Evolutionary conservation across 768 basidiomycete genomes (phyloP), one percentile per base, ranked within the genome.

Genomic region (Boletellus ananiceps): DNA sequence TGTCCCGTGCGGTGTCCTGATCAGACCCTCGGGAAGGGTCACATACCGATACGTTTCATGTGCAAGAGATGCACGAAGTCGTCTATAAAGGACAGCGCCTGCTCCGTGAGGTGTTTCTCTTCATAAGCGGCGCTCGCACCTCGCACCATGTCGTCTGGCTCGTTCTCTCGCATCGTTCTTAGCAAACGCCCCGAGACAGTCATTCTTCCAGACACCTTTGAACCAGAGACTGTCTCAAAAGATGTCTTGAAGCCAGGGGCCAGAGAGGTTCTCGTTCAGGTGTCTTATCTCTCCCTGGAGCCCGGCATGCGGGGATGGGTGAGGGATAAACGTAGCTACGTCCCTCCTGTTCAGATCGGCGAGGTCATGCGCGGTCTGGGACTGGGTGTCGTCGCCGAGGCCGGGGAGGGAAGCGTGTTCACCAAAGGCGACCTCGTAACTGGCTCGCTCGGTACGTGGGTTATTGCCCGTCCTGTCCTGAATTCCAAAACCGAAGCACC

Each of bases 241-340:
- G 70, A 75, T 55, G 67, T 63, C 41, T 71, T 88, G 44, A 75
- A 77, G 59, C 75, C 82, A 6, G 76, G 74, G 1, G 54, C 66
- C 16, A 66, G 69, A 19, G 74, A 86, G 53, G 81, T 82, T 8
- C 72, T 94, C 40, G 81, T 97, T n/a, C 78, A 81, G 63, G 81
- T 88, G 50, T 82, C 83, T 40, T 93, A 84, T 74, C 61, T 92
- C 29, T 84, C 83, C 31, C 65, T 96, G 55, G 93, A 96, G 60
- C 92, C 93, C 16, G 89, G 91, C 0, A 91, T 93, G 89, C 78
- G 92, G 8, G 82, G 80, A 12, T 96, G 87, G 77, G 61, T 98
- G 44, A 80, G 78, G 52, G 86, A 90, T 62, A 63, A 61, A 14
- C 75, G 92, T 40, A 84, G 81, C 57, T 91, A 92, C 61, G 42